Evolutionary conservation across 352 stramenopile species (phyloP).

Genomic region (Phytophthora foliorum): DNA sequence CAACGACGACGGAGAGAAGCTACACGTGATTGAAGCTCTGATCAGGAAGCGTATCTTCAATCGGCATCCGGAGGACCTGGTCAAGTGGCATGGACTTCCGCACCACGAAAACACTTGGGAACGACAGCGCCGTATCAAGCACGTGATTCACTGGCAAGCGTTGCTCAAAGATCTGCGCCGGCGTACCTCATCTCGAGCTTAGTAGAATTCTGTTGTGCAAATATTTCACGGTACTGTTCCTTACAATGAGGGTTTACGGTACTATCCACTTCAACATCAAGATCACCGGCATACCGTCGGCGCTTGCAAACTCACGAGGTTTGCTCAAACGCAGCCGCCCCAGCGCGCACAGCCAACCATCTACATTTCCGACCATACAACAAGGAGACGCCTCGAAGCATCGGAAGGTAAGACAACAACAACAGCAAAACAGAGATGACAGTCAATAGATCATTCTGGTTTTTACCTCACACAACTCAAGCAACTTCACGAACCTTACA

Average conservation of each 20-base stretch:
- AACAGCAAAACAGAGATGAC: no score
- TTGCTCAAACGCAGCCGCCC: background rate
- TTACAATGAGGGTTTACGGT: background rate
- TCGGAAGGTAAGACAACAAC: no score
- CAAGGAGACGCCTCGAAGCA: no score
- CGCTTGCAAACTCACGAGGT: constrained; percentile 4
- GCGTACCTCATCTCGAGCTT: background rate
- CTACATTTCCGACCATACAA: no score
- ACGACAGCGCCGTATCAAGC: constrained; percentile 4
- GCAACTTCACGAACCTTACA: no score
- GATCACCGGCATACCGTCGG: background rate
- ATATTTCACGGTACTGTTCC: constrained; percentile 4
- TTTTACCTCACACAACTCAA: no score
- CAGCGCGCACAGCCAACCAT: background rate
- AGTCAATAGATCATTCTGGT: no score
- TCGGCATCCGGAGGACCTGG: constrained; percentile 5
- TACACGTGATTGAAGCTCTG: constrained; percentile 9
- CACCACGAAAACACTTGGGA: constrained; percentile 13
- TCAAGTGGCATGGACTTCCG: constrained; percentile 14
- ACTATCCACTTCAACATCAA: constrained; percentile 8
- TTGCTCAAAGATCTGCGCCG: constrained; percentile 2
- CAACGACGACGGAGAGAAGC: constrained; percentile 13
- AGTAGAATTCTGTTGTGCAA: background rate
- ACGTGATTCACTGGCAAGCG: constrained; percentile 4
- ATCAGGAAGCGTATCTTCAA: constrained; percentile 17